Conservation (phyloP, 306 rosid genomes). For the Chamaecrista fasciculata region DNA sequence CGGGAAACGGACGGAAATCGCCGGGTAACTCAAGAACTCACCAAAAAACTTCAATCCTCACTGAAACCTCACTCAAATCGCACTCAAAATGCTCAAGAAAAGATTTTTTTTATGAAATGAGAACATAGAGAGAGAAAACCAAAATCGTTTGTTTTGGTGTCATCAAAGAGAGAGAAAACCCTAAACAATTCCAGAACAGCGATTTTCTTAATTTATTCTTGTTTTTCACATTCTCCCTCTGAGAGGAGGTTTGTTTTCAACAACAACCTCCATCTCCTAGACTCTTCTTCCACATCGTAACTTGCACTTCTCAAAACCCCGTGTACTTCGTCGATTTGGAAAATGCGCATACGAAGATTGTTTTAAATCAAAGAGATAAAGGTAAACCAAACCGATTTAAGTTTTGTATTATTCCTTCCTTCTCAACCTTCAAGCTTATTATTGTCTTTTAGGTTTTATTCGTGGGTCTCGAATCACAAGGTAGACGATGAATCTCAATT, state of each 20-base stretch:
- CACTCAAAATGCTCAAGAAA: no score
- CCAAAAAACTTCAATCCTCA: no score
- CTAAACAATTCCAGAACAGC: constrained; percentile 27
- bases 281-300: constrained; percentile 40
- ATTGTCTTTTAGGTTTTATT: background rate
- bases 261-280: constrained; percentile 47
- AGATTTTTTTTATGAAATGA: no score
- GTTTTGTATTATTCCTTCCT: background rate
- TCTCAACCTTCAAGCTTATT: constrained; percentile 7
- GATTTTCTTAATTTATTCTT: constrained; percentile 9
- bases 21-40: no score
- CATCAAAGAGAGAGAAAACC: no score
- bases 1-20: no score
- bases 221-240: constrained; percentile 22
- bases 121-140: background rate
- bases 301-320: constrained; percentile 35
- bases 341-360: constrained; percentile 39
- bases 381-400: background rate
- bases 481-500: background rate
- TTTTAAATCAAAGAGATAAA: constrained; percentile 23
- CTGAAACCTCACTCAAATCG: no score
- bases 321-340: constrained; percentile 39
- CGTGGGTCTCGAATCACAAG: background rate
- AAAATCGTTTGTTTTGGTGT: background rate
- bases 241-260: constrained; percentile 44